Evolutionary conservation across 129 eudicot species (phyloP), one percentile per base, ranked within the genome.

Genomic region (Deinandra increscens): DNA sequence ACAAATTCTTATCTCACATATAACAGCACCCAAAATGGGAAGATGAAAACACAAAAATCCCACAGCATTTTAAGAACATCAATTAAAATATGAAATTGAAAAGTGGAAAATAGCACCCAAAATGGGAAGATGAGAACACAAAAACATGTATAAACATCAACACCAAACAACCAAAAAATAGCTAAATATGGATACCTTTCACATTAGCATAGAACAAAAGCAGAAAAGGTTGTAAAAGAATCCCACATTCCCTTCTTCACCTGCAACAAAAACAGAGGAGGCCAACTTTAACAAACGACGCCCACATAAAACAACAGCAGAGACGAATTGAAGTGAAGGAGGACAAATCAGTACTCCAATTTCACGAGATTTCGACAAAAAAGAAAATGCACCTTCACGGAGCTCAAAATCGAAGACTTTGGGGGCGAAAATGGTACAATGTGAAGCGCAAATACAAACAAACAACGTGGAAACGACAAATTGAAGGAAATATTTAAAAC

Each of bases 381-480:
- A 20, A 17, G 22, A 80, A 76, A 62, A 46, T 65, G 70, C 38
- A 71, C 68, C 36, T 75, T 69, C 80, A 80, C 80, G 75, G 78
- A 71, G 68, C 85, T 71, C 85, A 81, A 81, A 60, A 66, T 29
- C 22, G 41, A 64, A 17, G 76, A 76, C 81, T 69, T 69, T 71
- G 49, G 81, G 66, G 73, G 12, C 29, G 22, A 69, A 14, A 68
- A 60, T 22, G 17, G 14, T 4, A 34, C 41, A 34, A 43, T 36
- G 77, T 26, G n/a, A 56, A 61, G 42, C 19, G 55, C 22, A 43
- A 77, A 58, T 71, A 79, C 63, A 75, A 45, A 79, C 75, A 85
- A 81, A 59, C 70, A 77, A 66, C 36, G 73, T 66, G 68, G 69
- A 79, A 81, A 80, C 79, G 85, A 79, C 92, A 88, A 83, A 38